Percentiles rank a stretch among this genome's conserved stretches.
Evolutionary conservation across 1,284 basidiomycete genomes (phyloP).

Genomic region (Sanghuangporus sanghuang): DNA sequence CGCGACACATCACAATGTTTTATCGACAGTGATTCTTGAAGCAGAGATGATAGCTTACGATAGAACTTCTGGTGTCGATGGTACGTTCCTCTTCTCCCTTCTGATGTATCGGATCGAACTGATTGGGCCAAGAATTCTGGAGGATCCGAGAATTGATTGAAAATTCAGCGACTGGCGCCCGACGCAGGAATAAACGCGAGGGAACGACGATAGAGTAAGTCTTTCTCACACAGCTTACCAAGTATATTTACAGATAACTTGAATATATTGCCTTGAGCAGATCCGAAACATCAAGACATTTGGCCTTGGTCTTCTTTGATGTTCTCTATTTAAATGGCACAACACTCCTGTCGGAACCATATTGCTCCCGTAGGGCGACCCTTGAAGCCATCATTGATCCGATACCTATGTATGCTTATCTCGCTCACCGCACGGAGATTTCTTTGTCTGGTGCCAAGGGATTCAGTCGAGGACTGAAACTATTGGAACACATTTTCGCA

Average conservation of each 20-base stretch:
- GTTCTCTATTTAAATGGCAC: slow-evolving; percentile 59
- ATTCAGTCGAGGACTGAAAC: slow-evolving; percentile 22
- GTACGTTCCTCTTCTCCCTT: slow-evolving; percentile 30
- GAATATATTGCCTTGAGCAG: background rate
- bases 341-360: slow-evolving; percentile 52
- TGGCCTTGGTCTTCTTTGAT: slow-evolving; percentile 84
- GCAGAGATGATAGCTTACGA: slow-evolving; percentile 85
- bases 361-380: slow-evolving; percentile 50
- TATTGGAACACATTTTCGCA: slow-evolving; percentile 46
- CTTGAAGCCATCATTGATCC: slow-evolving; percentile 53
- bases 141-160: slow-evolving; percentile 54
- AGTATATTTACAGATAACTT: background rate
- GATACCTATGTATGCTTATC: slow-evolving; percentile 53
- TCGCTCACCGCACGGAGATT: slow-evolving; percentile 50
- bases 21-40: slow-evolving; percentile 56
- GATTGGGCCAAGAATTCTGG: slow-evolving; percentile 56
- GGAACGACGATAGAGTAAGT: slow-evolving; percentile 17
- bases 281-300: slow-evolving; percentile 34
- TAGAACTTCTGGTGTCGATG: slow-evolving; percentile 44
- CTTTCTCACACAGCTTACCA: background rate
- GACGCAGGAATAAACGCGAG: slow-evolving; percentile 31
- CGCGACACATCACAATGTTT: slow-evolving; percentile 24
- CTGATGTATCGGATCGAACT: background rate
- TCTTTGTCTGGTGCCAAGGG: slow-evolving; percentile 24
- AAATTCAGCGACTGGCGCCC: slow-evolving; percentile 26